Percentiles rank a stretch among this genome's conserved stretches.
phyloP scores from a whole-genome alignment of 768 basidiomycete genomes.

The Scleroderma bovista region DNA sequence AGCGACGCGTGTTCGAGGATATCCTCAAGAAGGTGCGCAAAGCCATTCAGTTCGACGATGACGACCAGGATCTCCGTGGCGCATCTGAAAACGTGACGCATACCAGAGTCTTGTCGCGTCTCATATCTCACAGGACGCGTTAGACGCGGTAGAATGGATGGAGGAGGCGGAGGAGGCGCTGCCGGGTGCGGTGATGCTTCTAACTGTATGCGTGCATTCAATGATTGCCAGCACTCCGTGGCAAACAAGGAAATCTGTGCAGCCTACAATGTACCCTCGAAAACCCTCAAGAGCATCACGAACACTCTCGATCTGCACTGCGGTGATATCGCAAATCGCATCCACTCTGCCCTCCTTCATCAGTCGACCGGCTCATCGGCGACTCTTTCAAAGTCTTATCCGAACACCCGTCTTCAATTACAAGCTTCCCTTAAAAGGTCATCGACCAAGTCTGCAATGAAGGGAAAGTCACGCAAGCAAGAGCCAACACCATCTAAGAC shows the following conservation, averaged over 20 bases:
- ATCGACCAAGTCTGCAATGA: slow-evolving; percentile 14
- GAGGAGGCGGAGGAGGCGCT: slow-evolving; percentile 27
- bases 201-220: neutral
- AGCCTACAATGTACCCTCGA: slow-evolving; percentile 10
- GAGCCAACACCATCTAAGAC: slow-evolving; percentile 24
- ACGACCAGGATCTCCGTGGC: neutral
- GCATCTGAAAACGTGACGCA: slow-evolving; percentile 8
- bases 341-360: slow-evolving; percentile 12
- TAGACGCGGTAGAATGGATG: slow-evolving; percentile 28
- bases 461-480: slow-evolving; percentile 9
- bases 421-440: slow-evolving; percentile 14
- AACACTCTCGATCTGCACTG: slow-evolving; percentile 20
- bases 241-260: slow-evolving; percentile 15
- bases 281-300: slow-evolving; percentile 15
- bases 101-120: slow-evolving; percentile 28
- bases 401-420: no score
- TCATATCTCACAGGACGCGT: slow-evolving; percentile 14
- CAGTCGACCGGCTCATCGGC: neutral
- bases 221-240: slow-evolving; percentile 16
- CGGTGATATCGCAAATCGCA: slow-evolving; percentile 19
- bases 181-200: slow-evolving; percentile 20
- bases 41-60: slow-evolving; percentile 9
- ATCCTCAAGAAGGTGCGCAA: slow-evolving; percentile 18
- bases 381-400: neutral
- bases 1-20: slow-evolving; percentile 14